phyloP scores from a whole-genome alignment of 2,329 filamentous ascomycete species.

The Ophiostoma ips region DNA sequence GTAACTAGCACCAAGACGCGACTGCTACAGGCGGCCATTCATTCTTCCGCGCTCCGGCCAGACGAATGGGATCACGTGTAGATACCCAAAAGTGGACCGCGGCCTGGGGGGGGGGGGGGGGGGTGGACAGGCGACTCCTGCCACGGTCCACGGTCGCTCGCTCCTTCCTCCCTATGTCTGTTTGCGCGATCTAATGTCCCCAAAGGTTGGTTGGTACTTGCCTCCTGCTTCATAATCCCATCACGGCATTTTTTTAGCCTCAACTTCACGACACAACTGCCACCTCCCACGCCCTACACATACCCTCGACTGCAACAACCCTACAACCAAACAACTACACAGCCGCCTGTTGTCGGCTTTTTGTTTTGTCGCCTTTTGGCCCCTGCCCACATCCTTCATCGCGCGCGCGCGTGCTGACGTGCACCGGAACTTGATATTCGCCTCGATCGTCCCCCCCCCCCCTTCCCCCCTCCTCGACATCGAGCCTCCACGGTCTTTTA shows the following conservation, averaged over 20 bases:
- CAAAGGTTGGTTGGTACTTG: not conserved
- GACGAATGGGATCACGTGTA: not conserved
- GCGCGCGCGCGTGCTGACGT: not conserved
- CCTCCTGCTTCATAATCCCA: not conserved
- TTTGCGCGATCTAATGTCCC: not conserved
- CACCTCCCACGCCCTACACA: too few relatives aligned
- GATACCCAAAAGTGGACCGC: not conserved
- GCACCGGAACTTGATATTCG: not conserved
- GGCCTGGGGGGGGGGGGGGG: too few relatives aligned
- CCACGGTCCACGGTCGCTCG: slow-evolving; percentile 1
- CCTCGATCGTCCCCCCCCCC: not conserved
- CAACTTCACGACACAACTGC: too few relatives aligned
- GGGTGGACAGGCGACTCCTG: not conserved
- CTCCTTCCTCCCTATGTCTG: not conserved
- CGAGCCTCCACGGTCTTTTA: not conserved
- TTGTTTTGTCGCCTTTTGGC: too few relatives aligned
- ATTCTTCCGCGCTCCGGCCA: not conserved
- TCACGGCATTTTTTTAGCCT: too few relatives aligned
- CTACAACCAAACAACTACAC: too few relatives aligned
- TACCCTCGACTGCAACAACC: too few relatives aligned
- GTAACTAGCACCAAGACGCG: not conserved
- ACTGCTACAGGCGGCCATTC: not conserved
- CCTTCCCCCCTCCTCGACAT: not conserved
- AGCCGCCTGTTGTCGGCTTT: too few relatives aligned
- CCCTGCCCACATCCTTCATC: too few relatives aligned